Percentiles rank a stretch among this genome's conserved stretches.
Evolutionary conservation across 202 grass and related monocot genomes (phyloP).

Genomic region (Dendrocalamus latiflorus): DNA sequence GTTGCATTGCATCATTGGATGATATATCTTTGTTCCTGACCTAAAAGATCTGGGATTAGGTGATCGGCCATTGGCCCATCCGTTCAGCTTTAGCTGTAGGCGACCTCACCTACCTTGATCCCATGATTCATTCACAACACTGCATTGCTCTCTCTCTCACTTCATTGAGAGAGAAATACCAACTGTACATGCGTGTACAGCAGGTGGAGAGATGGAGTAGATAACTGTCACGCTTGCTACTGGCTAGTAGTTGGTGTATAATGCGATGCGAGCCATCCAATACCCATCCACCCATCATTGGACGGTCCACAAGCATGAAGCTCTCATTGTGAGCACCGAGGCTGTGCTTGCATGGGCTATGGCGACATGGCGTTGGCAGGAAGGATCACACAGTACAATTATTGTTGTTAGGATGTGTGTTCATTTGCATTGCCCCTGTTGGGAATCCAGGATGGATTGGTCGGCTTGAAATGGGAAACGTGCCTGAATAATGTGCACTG

Average conservation of each 20-base stretch:
- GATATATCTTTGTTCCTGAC: neutral
- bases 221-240: no score
- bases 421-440: no score
- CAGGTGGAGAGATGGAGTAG: neutral
- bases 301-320: neutral
- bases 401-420: no score
- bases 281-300: neutral
- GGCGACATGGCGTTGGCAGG: no score
- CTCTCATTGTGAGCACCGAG: no score
- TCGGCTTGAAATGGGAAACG: no score
- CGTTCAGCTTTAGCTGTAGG: neutral
- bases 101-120: conserved; percentile 9
- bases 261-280: conserved; percentile 11
- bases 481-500: no score
- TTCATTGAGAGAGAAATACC: neutral
- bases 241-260: neutral
- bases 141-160: no score
- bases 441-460: neutral
- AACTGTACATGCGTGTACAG: neutral
- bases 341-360: no score
- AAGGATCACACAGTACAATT: neutral
- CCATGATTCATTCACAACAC: neutral
- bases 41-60: neutral
- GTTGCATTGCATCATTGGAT: neutral
- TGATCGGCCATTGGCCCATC: no score